Evolutionary conservation across 1,284 basidiomycete genomes (phyloP).

Genomic region (Ceratobasidium papillatum): DNA sequence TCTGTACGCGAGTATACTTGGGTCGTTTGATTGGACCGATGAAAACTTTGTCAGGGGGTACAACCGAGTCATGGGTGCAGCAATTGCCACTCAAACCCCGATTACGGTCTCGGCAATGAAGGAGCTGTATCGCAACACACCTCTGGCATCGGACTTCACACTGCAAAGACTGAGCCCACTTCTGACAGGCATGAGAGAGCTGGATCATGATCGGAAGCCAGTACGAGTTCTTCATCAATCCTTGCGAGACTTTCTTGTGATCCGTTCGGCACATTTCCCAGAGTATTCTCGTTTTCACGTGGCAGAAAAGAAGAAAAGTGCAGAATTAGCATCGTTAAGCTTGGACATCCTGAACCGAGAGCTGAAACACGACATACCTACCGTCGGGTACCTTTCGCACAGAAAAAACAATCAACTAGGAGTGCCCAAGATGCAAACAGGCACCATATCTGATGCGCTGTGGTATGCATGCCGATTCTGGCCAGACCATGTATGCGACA

Average conservation of each 20-base stretch:
- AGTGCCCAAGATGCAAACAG: neutral
- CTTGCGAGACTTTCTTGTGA: neutral
- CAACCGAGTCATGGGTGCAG: neutral
- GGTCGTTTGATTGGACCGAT: conserved; percentile 47
- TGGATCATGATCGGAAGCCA: neutral
- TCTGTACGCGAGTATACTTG: conserved; percentile 47
- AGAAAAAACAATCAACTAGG: neutral
- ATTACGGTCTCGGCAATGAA: neutral
- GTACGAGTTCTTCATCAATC: neutral
- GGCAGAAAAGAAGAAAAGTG: neutral
- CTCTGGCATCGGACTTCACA: neutral
- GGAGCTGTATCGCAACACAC: neutral
- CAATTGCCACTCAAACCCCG: neutral
- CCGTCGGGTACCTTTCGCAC: neutral
- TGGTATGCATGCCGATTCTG: conserved; percentile 20
- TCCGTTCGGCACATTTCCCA: neutral
- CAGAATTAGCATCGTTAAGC: neutral
- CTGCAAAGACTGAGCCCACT: conserved; percentile 6
- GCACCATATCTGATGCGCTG: neutral
- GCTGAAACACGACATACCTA: neutral
- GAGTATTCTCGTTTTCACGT: neutral
- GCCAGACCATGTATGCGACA: neutral
- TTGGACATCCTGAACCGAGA: neutral
- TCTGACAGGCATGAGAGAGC: neutral
- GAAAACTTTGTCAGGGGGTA: conserved; percentile 44